Percentiles rank a stretch among this genome's conserved stretches.
phyloP scores from a whole-genome alignment of 1,284 basidiomycete species.

The Abortiporus biennis region DNA sequence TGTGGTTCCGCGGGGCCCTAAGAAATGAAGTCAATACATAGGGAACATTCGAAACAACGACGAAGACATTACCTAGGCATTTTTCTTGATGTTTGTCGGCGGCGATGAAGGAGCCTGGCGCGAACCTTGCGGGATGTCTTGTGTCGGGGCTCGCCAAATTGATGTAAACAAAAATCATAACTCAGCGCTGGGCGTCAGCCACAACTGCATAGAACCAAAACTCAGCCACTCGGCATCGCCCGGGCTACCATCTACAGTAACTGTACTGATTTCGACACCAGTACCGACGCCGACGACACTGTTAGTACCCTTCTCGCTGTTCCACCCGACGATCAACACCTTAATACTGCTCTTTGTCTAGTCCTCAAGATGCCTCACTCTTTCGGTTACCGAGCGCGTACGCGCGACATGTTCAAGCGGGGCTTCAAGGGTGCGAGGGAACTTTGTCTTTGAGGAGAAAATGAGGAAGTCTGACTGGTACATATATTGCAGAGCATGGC shows the following conservation, averaged over 20 bases:
- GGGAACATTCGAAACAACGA: constrained; percentile 11
- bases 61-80: constrained; percentile 70
- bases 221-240: constrained; percentile 27
- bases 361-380: constrained; percentile 96
- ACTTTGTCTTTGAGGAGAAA: constrained; percentile 10
- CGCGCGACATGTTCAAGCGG: constrained; percentile 99
- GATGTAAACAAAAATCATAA: constrained; percentile 20
- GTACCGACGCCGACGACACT: constrained; percentile 39
- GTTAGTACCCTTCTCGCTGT: constrained; percentile 22
- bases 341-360: constrained; percentile 22
- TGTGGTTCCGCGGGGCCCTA: constrained; percentile 84
- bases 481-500: constrained; percentile 69
- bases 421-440: constrained; percentile 80
- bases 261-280: constrained; percentile 24
- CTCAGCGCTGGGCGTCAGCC: constrained; percentile 22
- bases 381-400: constrained; percentile 99
- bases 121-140: constrained; percentile 21
- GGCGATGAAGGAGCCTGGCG: constrained; percentile 21
- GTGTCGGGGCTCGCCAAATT: constrained; percentile 13
- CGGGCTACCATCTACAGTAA: constrained; percentile 14
- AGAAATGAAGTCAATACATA: constrained; percentile 29
- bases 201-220: constrained; percentile 38
- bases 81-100: constrained; percentile 54
- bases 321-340: constrained; percentile 17
- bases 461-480: constrained; percentile 10